Base-by-base conservation (phyloP, 2,329 filamentous ascomycete species). In the Colletotrichum ledebouriae region DNA sequence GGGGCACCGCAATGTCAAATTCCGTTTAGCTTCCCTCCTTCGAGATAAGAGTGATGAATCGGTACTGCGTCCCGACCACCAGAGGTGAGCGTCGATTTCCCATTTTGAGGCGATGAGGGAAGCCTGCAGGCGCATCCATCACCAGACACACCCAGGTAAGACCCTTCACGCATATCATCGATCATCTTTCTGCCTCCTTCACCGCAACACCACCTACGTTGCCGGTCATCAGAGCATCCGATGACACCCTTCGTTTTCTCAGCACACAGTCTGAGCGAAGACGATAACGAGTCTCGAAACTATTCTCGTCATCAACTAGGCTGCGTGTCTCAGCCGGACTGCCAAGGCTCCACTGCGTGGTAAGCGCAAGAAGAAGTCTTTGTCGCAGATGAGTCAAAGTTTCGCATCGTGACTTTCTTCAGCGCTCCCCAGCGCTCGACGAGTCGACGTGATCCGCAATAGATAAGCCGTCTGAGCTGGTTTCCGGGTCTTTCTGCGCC, bases 401-500 rank as follows among this genome's bases (percentile, higher is more conserved):
- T 44, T 41, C 49, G 42, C 61, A 56, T 60, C 66, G 66, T 57
- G 47, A 65, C 66, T 65, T 50, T 69, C 61, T 65, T 66, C 61
- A 65, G 61, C 55, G 55, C 61, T 68, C 61, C 55, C 37, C 61
- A 65, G 65, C 49, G 55, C n/a, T 49, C 33, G 55, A 34, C 59
- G 17, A 50, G 44, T 42, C 50, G 46, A 50, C 33, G 37, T 67
- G 64, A 67, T 64, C 46, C 39, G 46, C 64, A 60, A 41, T 57
- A 67, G 65, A 67, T 67, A 67, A 67, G 60, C 63, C 60, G 60
- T 53, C 39, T 62, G 12, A 50, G 47, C 60, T 64, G 33, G 33
- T 49, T 37, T 25, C 39, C 25, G 47, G 61, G 56, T 29, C 15
- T 41, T 17, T 37, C 17, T 44, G 13, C 17, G 33, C 7, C 37